Base-by-base conservation (phyloP, 192 early-diverging fungal genomes). In the Coemansia sp. region DNA sequence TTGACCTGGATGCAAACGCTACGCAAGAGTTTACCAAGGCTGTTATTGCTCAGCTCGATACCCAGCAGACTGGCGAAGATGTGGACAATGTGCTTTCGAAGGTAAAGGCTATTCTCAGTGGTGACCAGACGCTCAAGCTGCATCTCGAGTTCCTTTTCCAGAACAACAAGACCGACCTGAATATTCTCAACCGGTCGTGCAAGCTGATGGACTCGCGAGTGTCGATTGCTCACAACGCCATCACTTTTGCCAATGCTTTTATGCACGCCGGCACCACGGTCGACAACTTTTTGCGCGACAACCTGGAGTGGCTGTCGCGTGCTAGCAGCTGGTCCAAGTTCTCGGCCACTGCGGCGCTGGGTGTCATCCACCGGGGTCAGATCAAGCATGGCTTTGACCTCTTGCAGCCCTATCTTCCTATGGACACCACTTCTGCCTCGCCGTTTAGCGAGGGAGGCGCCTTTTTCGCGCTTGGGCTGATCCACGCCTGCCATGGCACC, bases 321-420 rank as follows among this genome's bases (percentile, higher is more conserved):
- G 95, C 96, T 48, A 97, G 91, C 37, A 97, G 97, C 86, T 99
- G 98, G 98, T 91, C 96, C 32, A 99, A 99, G 84, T 99, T 99
- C 79, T 93, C 94, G 61, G 98, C 97, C 2, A 98, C 97, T 3
- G 98, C 98, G 12, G 93, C 95, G 14, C 78, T 99, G 51, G 98
- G 98, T 64, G 96, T 98, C 11, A 98, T 99, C 70, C 98, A 99
- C 84, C 94, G 92, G 85, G 97, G 97, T n/a, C 97, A 99, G 67
- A 79, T 96, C 51, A 87, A 89, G 22, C 91, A 95, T 54, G 91
- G 92, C 1, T 88, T 92, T 75, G 84, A 84, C 12, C 78, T 99
- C 41, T 79, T 99, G 57, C 88, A 88, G 39, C 98, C 96, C 53
- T 99, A 99, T 73, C 89, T 99, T 36, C 98, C 98, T 7, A 89